Evolutionary conservation across 2,329 filamentous ascomycete species (phyloP).

Genomic region (Arthrinium puccinioides): DNA sequence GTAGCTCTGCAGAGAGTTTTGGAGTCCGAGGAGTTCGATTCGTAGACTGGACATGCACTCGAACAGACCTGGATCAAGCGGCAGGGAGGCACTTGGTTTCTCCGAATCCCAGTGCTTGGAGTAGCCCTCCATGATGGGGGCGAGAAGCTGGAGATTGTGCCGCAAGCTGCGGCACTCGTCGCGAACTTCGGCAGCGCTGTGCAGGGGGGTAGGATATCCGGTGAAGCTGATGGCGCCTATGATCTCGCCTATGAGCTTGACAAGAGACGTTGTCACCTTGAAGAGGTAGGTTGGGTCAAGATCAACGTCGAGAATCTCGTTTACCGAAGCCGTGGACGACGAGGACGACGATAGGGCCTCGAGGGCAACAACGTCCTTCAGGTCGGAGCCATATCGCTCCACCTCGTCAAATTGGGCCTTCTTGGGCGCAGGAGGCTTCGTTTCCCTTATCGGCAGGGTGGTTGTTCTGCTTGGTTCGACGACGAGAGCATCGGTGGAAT

Average conservation of each 20-base stretch:
- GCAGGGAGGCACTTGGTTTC: constrained; percentile 5
- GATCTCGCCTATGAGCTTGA: constrained; percentile 8
- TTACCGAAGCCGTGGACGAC: background rate
- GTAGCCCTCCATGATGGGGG: constrained; percentile 13
- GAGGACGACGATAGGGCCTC: too few relatives aligned
- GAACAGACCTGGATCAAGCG: constrained; percentile 13
- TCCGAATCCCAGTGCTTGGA: constrained; percentile 8
- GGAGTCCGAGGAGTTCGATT: constrained; percentile 9
- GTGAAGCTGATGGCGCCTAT: background rate
- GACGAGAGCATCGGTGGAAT: background rate
- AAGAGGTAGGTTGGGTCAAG: constrained; percentile 5
- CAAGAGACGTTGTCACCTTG: constrained; percentile 4
- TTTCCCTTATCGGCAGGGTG: background rate
- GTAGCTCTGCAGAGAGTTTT: constrained; percentile 5
- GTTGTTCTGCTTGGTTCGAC: background rate
- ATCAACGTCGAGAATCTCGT: constrained; percentile 4
- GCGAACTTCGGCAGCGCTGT: constrained; percentile 1
- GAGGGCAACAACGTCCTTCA: too few relatives aligned
- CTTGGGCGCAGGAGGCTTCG: too few relatives aligned
- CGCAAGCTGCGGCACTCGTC: constrained; percentile 6
- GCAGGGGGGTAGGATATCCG: background rate
- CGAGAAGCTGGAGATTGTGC: constrained; percentile 9
- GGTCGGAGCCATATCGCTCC: too few relatives aligned
- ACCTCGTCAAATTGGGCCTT: too few relatives aligned
- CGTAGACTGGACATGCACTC: constrained; percentile 13